Percentiles rank a stretch among this genome's conserved stretches.
Conservation (phyloP, 345 rosid genomes). For the Citrus glauca region DNA sequence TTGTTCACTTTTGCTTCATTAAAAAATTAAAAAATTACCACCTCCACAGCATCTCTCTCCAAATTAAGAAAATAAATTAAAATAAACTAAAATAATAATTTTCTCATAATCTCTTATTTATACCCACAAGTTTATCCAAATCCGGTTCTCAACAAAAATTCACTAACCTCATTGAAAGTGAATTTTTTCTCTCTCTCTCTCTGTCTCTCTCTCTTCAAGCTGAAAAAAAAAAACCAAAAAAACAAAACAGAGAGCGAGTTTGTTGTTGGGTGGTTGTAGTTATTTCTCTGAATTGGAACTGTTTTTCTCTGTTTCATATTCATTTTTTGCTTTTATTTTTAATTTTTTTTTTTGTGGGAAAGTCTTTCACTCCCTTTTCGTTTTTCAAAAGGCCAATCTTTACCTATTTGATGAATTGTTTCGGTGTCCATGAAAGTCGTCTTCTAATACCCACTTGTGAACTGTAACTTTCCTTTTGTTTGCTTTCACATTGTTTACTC, state of each 20-base stretch:
- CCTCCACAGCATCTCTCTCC: too few species aligned
- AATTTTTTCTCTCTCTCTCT: neutral
- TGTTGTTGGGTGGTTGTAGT: slow-evolving; percentile 45
- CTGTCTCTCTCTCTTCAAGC: neutral
- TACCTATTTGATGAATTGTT: slow-evolving; percentile 12
- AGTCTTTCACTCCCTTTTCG: neutral
- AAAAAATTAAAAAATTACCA: too few species aligned
- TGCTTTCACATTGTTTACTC: neutral
- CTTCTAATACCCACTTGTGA: slow-evolving; percentile 7
- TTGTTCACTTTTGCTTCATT: neutral
- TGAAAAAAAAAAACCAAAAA: neutral
- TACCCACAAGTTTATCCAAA: slow-evolving; percentile 1
- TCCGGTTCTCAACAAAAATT: neutral
- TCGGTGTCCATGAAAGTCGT: neutral
- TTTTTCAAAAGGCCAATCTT: slow-evolving; percentile 8
- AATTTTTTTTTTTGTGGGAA: neutral
- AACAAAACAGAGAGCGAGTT: slow-evolving; percentile 33
- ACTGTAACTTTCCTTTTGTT: neutral
- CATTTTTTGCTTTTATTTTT: neutral
- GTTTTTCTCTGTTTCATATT: neutral
- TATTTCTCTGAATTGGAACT: slow-evolving; percentile 22
- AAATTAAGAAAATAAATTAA: neutral
- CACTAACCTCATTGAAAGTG: neutral
- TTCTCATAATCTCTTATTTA: neutral
- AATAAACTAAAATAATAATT: neutral